Conservation (phyloP, 306 rosid genomes). For the Begonia loranthoides region DNA sequence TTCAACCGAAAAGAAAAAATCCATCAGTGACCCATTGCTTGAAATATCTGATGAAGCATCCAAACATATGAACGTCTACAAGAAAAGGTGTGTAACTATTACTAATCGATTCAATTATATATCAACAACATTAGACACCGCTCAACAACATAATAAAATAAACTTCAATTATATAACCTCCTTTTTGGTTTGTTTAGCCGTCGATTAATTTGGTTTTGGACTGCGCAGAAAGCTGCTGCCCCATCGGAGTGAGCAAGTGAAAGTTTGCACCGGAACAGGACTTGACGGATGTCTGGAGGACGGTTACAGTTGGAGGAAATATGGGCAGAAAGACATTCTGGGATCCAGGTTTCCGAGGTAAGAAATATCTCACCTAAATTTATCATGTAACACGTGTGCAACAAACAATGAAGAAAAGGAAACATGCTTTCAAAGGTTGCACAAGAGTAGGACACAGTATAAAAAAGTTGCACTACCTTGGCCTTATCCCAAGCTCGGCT, state of each 20-base stretch:
- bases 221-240: slow-evolving; percentile 31
- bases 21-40: slow-evolving; percentile 14
- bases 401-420: no score
- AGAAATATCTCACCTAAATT: background rate
- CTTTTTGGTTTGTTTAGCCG: no score
- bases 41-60: slow-evolving; percentile 15
- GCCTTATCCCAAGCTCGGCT: no score
- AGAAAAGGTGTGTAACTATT: slow-evolving; percentile 4
- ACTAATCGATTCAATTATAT: no score
- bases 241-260: slow-evolving; percentile 38
- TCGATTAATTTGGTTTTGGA: no score
- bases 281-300: slow-evolving; percentile 33
- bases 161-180: no score
- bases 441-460: no score
- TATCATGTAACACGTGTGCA: background rate
- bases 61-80: background rate
- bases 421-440: no score
- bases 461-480: no score
- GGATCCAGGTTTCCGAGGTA: slow-evolving; percentile 78
- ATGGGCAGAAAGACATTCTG: slow-evolving; percentile 87
- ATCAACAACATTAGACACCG: no score
- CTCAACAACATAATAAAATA: no score
- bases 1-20: slow-evolving; percentile 9
- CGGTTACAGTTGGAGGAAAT: slow-evolving; percentile 67
- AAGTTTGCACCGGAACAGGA: slow-evolving; percentile 23